Conservation (phyloP, 2,329 filamentous ascomycete species). For the Xylaria sp. region DNA sequence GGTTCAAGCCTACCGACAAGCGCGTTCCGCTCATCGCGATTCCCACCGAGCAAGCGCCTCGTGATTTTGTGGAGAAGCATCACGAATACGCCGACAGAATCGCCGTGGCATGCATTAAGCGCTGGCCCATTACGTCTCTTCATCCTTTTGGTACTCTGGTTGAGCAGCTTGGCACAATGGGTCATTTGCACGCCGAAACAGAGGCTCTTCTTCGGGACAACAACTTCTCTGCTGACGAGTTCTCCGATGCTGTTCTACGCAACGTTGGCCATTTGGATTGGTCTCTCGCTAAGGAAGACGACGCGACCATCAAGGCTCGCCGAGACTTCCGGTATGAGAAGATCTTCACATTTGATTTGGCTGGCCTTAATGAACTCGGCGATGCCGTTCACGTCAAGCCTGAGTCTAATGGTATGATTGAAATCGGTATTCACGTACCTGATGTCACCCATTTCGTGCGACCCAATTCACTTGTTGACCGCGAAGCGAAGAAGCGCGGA, state of each 20-base stretch:
- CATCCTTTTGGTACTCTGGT: conserved; percentile 97
- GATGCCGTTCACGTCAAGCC: conserved; percentile 90
- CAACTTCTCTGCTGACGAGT: conserved; percentile 97
- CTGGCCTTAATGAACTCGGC: conserved; percentile 80
- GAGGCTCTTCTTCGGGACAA: conserved; percentile 96
- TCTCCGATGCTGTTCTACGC: conserved; percentile 91
- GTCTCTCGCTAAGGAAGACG: conserved; percentile 78
- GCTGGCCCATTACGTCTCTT: conserved; percentile 98
- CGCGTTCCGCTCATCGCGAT: conserved; percentile 97
- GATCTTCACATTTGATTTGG: conserved; percentile 87
- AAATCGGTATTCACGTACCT: conserved; percentile 91
- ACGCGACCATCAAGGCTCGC: conserved; percentile 64
- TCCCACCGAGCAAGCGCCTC: conserved; percentile 92
- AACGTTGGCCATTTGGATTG: conserved; percentile 90
- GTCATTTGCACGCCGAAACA: conserved; percentile 94
- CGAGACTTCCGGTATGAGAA: conserved; percentile 87
- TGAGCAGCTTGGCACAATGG: conserved; percentile 95
- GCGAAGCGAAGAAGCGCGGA: conserved; percentile 95
- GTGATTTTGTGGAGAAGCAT: conserved; percentile 97
- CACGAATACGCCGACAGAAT: conserved; percentile 97
- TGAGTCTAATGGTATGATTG: conserved; percentile 75
- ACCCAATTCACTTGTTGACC: conserved; percentile 87
- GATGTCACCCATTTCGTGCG: conserved; percentile 98
- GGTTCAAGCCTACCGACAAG: conserved; percentile 99
- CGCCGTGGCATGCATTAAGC: conserved; percentile 98